Evolutionary conservation across 805 yeast species (phyloP).

Genomic region (Diddensiella transvaalensis): DNA sequence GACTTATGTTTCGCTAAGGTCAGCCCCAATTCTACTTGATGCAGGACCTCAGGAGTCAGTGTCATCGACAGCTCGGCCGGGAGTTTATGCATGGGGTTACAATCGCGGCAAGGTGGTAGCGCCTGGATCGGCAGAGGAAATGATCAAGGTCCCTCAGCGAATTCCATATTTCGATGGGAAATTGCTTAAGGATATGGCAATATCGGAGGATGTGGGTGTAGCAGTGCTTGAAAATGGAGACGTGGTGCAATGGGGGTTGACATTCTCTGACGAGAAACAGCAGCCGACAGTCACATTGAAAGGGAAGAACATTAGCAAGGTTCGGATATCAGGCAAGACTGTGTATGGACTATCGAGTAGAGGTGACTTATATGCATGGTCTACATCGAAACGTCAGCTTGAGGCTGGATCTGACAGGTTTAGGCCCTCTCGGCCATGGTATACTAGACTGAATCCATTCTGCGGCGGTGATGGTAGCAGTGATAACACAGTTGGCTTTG

Average conservation of each 20-base stretch:
- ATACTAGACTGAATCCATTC: constrained; percentile 25
- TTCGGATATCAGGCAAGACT: constrained; percentile 46
- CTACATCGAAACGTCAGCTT: neutral
- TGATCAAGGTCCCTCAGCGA: constrained; percentile 54
- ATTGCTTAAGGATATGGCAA: constrained; percentile 51
- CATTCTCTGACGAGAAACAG: constrained; percentile 30
- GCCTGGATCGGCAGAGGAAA: constrained; percentile 28
- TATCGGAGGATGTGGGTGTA: constrained; percentile 43
- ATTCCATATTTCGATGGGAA: constrained; percentile 60
- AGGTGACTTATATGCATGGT: constrained; percentile 33
- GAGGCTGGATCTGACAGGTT: neutral
- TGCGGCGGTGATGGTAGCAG: neutral
- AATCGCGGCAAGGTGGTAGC: constrained; percentile 40
- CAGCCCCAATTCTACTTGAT: neutral
- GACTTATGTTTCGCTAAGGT: neutral
- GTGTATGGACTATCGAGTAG: constrained; percentile 41
- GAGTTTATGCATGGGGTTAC: constrained; percentile 64
- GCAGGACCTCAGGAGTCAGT: too few relatives aligned
- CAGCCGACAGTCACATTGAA: constrained; percentile 40
- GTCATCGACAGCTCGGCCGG: constrained; percentile 40
- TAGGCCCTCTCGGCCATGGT: constrained; percentile 16
- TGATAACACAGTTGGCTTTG: constrained; percentile 3
- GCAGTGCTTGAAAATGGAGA: constrained; percentile 70
- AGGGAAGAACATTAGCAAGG: constrained; percentile 44
- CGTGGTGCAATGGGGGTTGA: constrained; percentile 67